A percentile compares a stretch with the other conserved stretches of the same genome.
Evolutionary conservation across 2,329 filamentous ascomycete species (phyloP).

Genomic region (Rhinocladiella similis): DNA sequence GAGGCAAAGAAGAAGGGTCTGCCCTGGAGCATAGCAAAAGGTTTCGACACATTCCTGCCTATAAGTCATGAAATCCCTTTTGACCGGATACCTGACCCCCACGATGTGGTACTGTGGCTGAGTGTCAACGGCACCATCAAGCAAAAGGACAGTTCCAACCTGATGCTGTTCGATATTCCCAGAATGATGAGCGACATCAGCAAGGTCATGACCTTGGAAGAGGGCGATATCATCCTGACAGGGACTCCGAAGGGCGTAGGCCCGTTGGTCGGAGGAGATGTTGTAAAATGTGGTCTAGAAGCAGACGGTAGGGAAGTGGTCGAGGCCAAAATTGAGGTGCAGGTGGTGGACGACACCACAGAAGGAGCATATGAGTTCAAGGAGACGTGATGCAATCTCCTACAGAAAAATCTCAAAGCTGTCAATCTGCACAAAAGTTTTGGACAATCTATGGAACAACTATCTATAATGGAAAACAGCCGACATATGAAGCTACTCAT

Average conservation of each 20-base stretch:
- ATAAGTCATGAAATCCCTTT: slow-evolving; percentile 81
- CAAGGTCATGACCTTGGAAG: slow-evolving; percentile 88
- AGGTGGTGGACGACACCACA: slow-evolving; percentile 67
- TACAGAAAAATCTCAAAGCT: neutral
- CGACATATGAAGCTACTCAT: too few relatives aligned
- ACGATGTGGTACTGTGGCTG: slow-evolving; percentile 83
- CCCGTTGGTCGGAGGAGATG: slow-evolving; percentile 77
- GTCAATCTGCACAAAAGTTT: neutral
- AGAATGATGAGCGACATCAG: slow-evolving; percentile 87
- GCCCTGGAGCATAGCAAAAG: slow-evolving; percentile 95
- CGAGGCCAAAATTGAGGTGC: slow-evolving; percentile 80
- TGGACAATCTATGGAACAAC: too few relatives aligned
- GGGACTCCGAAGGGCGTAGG: slow-evolving; percentile 97
- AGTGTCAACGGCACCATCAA: slow-evolving; percentile 75
- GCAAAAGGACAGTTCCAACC: slow-evolving; percentile 84
- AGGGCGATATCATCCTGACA: slow-evolving; percentile 92
- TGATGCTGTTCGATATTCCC: slow-evolving; percentile 93
- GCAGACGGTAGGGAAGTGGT: slow-evolving; percentile 79
- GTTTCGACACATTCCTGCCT: slow-evolving; percentile 96
- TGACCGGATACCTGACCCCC: slow-evolving; percentile 77
- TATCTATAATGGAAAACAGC: too few relatives aligned
- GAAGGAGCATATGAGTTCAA: slow-evolving; percentile 74
- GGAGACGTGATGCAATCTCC: slow-evolving; percentile 61
- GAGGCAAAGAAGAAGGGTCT: slow-evolving; percentile 97
- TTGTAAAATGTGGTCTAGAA: slow-evolving; percentile 80